These are phyloP conservation scores for Fraxinus latifolia DNA, from an alignment of 305 asterid genomes.

Conservation along the genomic window DNA sequence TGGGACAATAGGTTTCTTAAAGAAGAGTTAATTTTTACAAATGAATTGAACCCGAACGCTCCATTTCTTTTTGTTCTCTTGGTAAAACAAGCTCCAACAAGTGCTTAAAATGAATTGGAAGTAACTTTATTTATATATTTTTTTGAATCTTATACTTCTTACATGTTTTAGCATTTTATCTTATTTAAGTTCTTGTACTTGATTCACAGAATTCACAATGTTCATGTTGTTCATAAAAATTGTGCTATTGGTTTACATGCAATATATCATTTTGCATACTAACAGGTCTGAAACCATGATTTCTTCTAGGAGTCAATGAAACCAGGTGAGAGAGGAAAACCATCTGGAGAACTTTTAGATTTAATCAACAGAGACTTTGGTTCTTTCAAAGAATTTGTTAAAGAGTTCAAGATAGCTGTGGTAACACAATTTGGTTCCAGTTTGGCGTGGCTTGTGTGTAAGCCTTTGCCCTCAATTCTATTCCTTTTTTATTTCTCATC, in stretches of 20 bases:
- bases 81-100: neutral
- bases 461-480: constrained; percentile 24
- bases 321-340: constrained; percentile 84
- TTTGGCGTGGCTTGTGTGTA: constrained; percentile 98
- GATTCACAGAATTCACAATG: neutral
- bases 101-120: neutral
- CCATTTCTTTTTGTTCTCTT: neutral
- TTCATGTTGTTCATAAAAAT: neutral
- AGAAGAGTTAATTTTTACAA: neutral
- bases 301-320: constrained; percentile 96
- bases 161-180: neutral
- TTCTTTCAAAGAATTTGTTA: constrained; percentile 69
- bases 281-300: constrained; percentile 86
- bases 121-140: neutral
- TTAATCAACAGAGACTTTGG: constrained; percentile 87
- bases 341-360: constrained; percentile 63
- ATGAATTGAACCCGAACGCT: neutral
- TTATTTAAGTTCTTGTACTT: constrained; percentile 1
- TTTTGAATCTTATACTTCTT: neutral
- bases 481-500: neutral
- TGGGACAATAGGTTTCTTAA: neutral
- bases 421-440: constrained; percentile 89
- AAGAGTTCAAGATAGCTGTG: constrained; percentile 66
- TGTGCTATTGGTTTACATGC: neutral
- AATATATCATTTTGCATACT: neutral